Percentiles rank a stretch among this genome's conserved stretches.
Evolutionary conservation across 495 filamentous ascomycete genomes (phyloP).

Genomic region (Ascobolus immersus): DNA sequence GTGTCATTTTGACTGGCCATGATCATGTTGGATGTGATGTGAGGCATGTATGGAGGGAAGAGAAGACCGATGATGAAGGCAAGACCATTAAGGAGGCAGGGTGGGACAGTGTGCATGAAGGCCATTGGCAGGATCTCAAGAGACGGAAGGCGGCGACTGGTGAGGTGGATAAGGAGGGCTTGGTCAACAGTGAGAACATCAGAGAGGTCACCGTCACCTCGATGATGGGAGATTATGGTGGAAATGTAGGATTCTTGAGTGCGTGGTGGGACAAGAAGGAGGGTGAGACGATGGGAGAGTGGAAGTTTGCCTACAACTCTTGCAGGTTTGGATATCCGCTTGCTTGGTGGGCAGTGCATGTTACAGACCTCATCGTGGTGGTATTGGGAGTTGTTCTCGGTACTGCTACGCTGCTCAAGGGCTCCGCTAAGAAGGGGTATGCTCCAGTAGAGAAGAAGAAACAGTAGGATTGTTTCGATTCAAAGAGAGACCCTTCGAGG

Average conservation of each 20-base stretch:
- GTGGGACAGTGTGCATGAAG: constrained; percentile 4
- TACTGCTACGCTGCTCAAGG: neutral
- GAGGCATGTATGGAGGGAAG: constrained; percentile 46
- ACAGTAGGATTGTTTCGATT: constrained; percentile 2
- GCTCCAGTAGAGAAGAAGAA: neutral
- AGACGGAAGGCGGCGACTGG: constrained; percentile 15
- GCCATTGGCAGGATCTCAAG: constrained; percentile 5
- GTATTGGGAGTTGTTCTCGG: constrained; percentile 8
- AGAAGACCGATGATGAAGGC: constrained; percentile 5
- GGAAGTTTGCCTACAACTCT: constrained; percentile 53
- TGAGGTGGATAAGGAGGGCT: constrained; percentile 15
- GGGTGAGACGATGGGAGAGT: constrained; percentile 25
- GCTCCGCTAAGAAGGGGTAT: neutral
- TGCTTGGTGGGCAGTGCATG: constrained; percentile 78
- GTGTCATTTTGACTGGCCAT: constrained; percentile 69
- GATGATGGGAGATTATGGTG: constrained; percentile 91
- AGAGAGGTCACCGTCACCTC: constrained; percentile 82
- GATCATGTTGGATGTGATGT: constrained; percentile 86
- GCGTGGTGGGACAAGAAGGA: constrained; percentile 56
- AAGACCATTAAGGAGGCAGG: constrained; percentile 8
- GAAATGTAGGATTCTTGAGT: constrained; percentile 66
- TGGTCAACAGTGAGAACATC: constrained; percentile 25
- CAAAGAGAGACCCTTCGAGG: constrained; percentile 8
- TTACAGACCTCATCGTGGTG: constrained; percentile 34
- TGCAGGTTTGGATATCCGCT: constrained; percentile 68